phyloP scores from a whole-genome alignment of 164 flowering plant species.

The Echeveria elegans region DNA sequence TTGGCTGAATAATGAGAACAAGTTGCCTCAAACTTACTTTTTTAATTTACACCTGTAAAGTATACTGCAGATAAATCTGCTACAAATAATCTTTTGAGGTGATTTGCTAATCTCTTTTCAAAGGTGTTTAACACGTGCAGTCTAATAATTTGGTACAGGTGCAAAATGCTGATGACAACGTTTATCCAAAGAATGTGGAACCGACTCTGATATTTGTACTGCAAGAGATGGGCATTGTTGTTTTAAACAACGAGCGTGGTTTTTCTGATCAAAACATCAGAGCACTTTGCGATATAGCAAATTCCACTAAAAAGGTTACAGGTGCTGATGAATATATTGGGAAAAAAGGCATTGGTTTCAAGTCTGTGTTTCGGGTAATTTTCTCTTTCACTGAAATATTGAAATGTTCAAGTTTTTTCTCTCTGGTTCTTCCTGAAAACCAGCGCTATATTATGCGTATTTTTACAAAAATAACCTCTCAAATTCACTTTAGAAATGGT shows the following conservation, averaged over 20 bases:
- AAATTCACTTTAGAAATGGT: no score
- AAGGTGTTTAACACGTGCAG: not conserved
- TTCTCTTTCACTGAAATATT: not conserved
- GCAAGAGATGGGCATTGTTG: constrained; percentile 52
- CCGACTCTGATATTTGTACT: constrained; percentile 80
- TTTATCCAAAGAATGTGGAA: constrained; percentile 57
- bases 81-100: not conserved
- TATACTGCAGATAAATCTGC: not conserved
- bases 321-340: constrained; percentile 89
- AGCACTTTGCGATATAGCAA: constrained; percentile 98
- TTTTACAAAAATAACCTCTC: no score
- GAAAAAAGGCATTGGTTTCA: constrained; percentile 95
- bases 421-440: no score
- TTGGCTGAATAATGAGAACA: not conserved
- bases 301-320: constrained; percentile 77
- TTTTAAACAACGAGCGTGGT: constrained; percentile 82
- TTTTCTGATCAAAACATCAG: constrained; percentile 74
- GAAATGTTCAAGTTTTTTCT: no score
- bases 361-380: constrained; percentile 91
- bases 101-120: not conserved
- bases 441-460: no score
- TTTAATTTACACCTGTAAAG: not conserved
- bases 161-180: constrained; percentile 98
- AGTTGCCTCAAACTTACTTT: not conserved
- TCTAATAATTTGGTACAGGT: constrained; percentile 37